These are phyloP conservation scores for Jaminaea rosea DNA, from an alignment of 1,284 basidiomycete genomes.

Conservation along the genomic window DNA sequence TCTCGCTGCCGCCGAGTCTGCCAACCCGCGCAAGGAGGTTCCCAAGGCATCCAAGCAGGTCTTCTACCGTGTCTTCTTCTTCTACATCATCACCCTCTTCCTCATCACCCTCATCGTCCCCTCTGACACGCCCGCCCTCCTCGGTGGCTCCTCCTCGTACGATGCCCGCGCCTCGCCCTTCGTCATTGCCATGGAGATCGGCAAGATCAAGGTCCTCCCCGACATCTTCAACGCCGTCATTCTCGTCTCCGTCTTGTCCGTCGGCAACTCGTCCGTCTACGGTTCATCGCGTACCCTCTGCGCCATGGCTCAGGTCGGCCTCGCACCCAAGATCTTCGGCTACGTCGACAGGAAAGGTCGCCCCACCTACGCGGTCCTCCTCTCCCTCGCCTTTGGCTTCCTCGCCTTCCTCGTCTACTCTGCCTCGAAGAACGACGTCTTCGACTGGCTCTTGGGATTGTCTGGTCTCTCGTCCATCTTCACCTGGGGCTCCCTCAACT, in stretches of 20 bases:
- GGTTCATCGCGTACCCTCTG: constrained; percentile 48
- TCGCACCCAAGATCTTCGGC: constrained; percentile 49
- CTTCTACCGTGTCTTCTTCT: constrained; percentile 51
- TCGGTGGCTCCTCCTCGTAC: constrained; percentile 28
- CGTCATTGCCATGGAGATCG: constrained; percentile 50
- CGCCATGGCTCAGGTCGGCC: constrained; percentile 46
- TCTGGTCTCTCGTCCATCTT: constrained; percentile 53
- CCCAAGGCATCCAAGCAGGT: constrained; percentile 52
- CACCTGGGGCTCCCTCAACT: constrained; percentile 46
- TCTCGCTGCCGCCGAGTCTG: constrained; percentile 58
- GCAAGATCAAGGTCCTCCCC: constrained; percentile 49
- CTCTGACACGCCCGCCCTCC: constrained; percentile 31
- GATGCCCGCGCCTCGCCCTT: constrained; percentile 52
- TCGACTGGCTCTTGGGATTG: constrained; percentile 51
- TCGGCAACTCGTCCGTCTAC: constrained; percentile 48
- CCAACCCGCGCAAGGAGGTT: constrained; percentile 51
- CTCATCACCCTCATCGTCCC: constrained; percentile 56
- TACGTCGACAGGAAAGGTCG: constrained; percentile 53
- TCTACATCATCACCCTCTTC: constrained; percentile 55
- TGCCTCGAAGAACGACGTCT: constrained; percentile 43
- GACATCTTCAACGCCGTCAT: constrained; percentile 52
- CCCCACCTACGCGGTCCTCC: constrained; percentile 49
- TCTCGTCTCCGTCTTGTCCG: constrained; percentile 47
- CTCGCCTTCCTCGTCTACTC: constrained; percentile 37
- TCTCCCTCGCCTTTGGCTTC: constrained; percentile 30